Evolutionary conservation across 495 filamentous ascomycete genomes (phyloP), one percentile per base, ranked within the genome.

Genomic region (Oidiodendron maius): DNA sequence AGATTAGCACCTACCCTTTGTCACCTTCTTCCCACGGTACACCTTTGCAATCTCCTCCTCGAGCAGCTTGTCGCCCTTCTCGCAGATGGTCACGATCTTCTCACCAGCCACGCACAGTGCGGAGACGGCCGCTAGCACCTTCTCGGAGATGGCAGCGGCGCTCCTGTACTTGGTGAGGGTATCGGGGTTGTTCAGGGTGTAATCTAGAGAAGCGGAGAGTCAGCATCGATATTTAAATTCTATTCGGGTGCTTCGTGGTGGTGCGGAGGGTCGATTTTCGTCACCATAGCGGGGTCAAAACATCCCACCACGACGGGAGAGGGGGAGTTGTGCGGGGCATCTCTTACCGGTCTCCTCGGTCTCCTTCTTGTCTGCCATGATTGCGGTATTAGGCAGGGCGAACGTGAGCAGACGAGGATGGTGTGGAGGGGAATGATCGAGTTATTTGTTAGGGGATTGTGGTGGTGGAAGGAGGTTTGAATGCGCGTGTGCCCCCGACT

Each of bases 131-230:
- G 90, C 87, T 34, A 98, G 81, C 51, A 94, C 91, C 71, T 89
- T 93, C 64, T 96, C 87, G 30, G 93, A 93, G 69, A 98, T 97
- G 58, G 81, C 75, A 41, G 87, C 93, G 32, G 93, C 94, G 53
- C 84, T 88, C 78, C 95, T 97, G 76, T 98, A 98, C 75, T 97
- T 98, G 65, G 94, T 96, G 56, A 98, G 78, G 55, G 90, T 95
- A 60, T 97, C 91, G 42, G 93, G 90, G 76, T 97, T 98, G 71
- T 85, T 87, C 62, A 96, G 77, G 51, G 89, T 80, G 75, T 97
- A 95, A 67, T 97, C 93, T 96, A 54, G 30, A 26, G 41, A 26
- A 36, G 13, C 9, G 17, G 21, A 20, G 12, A 20, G 21, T 61
- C 46, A 61, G 56, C 26, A 34, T 11, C 21, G 18, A 3, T 26